Evolutionary conservation across 164 flowering plant species (phyloP).

Genomic region (Vitis riparia): DNA sequence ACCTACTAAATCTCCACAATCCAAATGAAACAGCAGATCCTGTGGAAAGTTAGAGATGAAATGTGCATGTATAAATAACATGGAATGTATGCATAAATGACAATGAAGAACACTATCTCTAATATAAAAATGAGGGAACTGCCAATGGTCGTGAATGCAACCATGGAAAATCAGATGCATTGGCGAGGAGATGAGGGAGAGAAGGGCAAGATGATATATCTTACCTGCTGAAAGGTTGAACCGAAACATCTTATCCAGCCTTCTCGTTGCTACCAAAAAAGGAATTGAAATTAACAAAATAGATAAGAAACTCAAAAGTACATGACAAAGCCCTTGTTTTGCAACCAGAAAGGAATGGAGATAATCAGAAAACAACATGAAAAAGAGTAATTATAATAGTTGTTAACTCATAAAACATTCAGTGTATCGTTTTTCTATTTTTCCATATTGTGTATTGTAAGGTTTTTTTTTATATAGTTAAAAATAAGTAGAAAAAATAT

Average conservation of each 20-base stretch:
- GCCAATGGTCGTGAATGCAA: too few relatives aligned
- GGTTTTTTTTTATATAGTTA: too few relatives aligned
- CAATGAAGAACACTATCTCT: too few relatives aligned
- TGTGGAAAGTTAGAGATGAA: slow-evolving; percentile 16
- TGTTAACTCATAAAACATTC: too few relatives aligned
- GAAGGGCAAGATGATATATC: slow-evolving; percentile 3
- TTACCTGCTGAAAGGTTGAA: slow-evolving; percentile 43
- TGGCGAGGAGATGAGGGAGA: too few relatives aligned
- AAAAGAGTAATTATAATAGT: too few relatives aligned
- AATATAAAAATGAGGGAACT: background rate
- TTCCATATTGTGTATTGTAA: too few relatives aligned
- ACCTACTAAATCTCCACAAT: slow-evolving; percentile 40
- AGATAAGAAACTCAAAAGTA: background rate
- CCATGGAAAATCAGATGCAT: background rate
- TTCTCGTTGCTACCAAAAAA: slow-evolving; percentile 43
- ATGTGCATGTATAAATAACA: background rate
- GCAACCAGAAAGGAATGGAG: too few relatives aligned
- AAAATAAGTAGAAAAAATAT: too few relatives aligned
- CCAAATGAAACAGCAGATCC: slow-evolving; percentile 55
- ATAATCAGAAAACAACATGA: too few relatives aligned
- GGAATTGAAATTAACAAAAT: background rate
- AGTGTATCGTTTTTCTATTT: too few relatives aligned
- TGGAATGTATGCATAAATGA: background rate
- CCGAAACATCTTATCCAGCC: slow-evolving; percentile 26
- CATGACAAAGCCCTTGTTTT: background rate